Percentiles rank a stretch among this genome's conserved stretches.
phyloP scores from a whole-genome alignment of 2,329 filamentous ascomycete species.

The Colletotrichum echinochloae region DNA sequence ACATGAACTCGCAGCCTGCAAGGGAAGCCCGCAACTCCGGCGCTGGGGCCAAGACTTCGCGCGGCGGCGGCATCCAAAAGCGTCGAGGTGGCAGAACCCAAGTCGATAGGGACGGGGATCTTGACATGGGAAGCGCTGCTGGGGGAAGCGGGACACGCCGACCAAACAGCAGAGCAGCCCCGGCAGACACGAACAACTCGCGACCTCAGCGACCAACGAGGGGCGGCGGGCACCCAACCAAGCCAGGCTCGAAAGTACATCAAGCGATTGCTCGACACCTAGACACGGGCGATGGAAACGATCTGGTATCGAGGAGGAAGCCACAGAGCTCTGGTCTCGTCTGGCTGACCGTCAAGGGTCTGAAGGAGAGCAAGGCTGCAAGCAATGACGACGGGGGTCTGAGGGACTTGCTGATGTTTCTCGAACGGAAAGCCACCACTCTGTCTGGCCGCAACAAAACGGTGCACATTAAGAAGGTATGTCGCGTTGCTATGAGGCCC shows the following conservation, averaged over 20 bases:
- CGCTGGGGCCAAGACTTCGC: conserved; percentile 48
- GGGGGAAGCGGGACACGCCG: conserved; percentile 46
- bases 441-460: conserved; percentile 57
- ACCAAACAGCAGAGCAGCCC: conserved; percentile 47
- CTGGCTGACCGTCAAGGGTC: conserved; percentile 67
- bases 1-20: conserved; percentile 42
- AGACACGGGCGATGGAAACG: conserved; percentile 39
- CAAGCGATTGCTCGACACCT: conserved; percentile 41
- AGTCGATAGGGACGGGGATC: conserved; percentile 68
- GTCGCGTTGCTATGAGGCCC: conserved; percentile 59
- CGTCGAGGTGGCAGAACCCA: conserved; percentile 54
- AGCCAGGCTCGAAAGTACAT: conserved; percentile 40
- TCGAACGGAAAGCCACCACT: conserved; percentile 76
- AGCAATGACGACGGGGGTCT: conserved; percentile 75
- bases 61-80: conserved; percentile 64
- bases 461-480: conserved; percentile 82
- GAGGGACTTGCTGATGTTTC: conserved; percentile 72
- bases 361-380: conserved; percentile 76
- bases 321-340: conserved; percentile 38
- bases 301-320: conserved; percentile 40
- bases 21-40: conserved; percentile 49
- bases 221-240: conserved; percentile 40
- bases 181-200: conserved; percentile 46
- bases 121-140: conserved; percentile 64
- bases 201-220: conserved; percentile 49